These are phyloP conservation scores for Sclerotinia trifoliorum DNA, from an alignment of 2,329 filamentous ascomycete genomes.

Conservation along the genomic window DNA sequence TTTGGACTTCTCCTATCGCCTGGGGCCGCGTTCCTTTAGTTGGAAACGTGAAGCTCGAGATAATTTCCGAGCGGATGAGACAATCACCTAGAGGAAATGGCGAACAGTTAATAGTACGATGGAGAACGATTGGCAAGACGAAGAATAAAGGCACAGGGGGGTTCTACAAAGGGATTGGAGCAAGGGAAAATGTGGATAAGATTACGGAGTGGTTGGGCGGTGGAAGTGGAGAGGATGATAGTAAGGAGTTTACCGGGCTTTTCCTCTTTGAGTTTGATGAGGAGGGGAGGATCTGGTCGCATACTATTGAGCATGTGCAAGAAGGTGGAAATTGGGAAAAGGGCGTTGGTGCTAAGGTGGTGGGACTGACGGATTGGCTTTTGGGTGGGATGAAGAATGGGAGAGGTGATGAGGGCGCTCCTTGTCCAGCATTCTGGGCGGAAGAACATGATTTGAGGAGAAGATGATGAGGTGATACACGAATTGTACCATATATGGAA, in stretches of 20 bases:
- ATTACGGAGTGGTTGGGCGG: conserved; percentile 49
- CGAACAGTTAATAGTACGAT: conserved; percentile 88
- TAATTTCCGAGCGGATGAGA: conserved; percentile 83
- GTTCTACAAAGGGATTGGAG: conserved; percentile 45
- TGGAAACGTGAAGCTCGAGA: conserved; percentile 83
- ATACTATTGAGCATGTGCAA: conserved; percentile 93
- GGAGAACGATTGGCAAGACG: conserved; percentile 67
- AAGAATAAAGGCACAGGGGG: conserved; percentile 44
- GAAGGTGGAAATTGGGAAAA: conserved; percentile 80
- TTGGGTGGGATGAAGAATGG: conserved; percentile 66
- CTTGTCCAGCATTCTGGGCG: conserved; percentile 37
- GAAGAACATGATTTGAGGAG: conserved; percentile 13
- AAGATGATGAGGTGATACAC: neutral
- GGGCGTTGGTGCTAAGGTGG: conserved; percentile 76
- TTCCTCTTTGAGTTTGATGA: conserved; percentile 96
- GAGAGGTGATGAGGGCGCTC: conserved; percentile 32
- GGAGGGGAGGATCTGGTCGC: conserved; percentile 77
- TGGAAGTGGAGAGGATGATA: conserved; percentile 54
- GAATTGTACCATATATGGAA: neutral
- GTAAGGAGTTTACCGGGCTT: conserved; percentile 80
- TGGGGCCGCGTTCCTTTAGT: conserved; percentile 92
- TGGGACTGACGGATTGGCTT: conserved; percentile 92
- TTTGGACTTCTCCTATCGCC: conserved; percentile 94
- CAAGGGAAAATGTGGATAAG: conserved; percentile 52
- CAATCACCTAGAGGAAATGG: conserved; percentile 40